Base-by-base conservation (phyloP, 495 filamentous ascomycete species). In the Saxispiralis lemnorum region DNA sequence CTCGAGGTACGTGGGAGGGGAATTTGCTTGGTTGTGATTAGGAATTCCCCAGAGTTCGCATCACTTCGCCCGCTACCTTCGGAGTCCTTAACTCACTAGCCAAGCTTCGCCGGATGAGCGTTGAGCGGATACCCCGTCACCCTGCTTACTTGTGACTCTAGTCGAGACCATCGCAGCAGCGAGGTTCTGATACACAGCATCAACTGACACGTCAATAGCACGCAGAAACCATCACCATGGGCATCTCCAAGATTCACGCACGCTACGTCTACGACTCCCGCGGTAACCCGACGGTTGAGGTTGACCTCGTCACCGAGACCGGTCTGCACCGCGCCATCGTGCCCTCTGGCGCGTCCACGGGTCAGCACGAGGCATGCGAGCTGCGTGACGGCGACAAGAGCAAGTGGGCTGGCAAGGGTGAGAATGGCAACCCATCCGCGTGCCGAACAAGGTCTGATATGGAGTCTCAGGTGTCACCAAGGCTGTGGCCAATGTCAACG, bases 261-360 rank as follows among this genome's bases (percentile, higher is more conserved):
- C 88, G 92, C 59, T 83, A 78, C 53, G 85, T 99, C 69, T 99
- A 99, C 73, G 92, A 99, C 77, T 96, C 89, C 63, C 92, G 92
- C 61, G 92, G 89, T 61, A 96, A 93, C 73, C 84, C 85, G 52
- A 93, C 85, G 62, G 83, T 88, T 57, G 80, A 84, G 68, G 92
- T 96, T 52, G 92, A 96, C 62, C 76, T 99, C 59, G 79, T 92
- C 66, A 96, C 88, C 51, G 82, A 88, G 67, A 88, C 80, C 55
- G 92, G 92, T 55, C 78, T 99, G 33, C 87, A 96, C 77, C 85
- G 92, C 60, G 89, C 89, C 63, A 96, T 96, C 65, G 92, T 99
- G 51, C 89, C 89, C 53, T 95, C 89, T 44, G 89, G 92, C 63
- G 89, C 89, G 59, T 96, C 89, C 54, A 95, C 89, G 56, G 86